Conservation (phyloP, 106 monocot genomes). For the Allium fistulosum region DNA sequence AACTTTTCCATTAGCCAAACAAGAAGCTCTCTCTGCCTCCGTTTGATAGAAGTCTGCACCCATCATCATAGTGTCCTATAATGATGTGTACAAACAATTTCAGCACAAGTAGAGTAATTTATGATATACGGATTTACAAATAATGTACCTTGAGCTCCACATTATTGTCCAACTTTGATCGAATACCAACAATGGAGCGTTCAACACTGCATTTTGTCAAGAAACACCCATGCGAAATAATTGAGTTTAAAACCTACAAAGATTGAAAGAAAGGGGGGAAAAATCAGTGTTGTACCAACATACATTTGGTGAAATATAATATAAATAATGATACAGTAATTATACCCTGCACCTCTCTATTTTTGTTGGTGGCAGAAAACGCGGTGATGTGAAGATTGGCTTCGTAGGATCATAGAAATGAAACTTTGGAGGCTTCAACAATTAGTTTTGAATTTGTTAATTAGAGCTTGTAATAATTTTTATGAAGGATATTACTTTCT, state of each 20-base stretch:
- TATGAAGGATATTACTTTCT: neutral
- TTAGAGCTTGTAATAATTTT: neutral
- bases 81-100: too few relatives aligned
- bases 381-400: slow-evolving; percentile 54
- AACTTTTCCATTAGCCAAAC: slow-evolving; percentile 43
- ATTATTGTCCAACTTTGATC: slow-evolving; percentile 51
- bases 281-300: too few relatives aligned
- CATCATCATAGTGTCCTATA: slow-evolving; percentile 82
- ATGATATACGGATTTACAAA: neutral
- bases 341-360: slow-evolving; percentile 62
- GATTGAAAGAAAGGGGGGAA: neutral
- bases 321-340: neutral
- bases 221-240: slow-evolving; percentile 87
- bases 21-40: slow-evolving; percentile 50
- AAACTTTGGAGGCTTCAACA: slow-evolving; percentile 48
- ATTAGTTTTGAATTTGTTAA: neutral
- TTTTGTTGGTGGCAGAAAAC: slow-evolving; percentile 47
- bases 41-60: slow-evolving; percentile 80
- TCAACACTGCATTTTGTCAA: slow-evolving; percentile 53
- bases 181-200: slow-evolving; percentile 64
- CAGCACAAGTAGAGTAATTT: too few relatives aligned
- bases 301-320: too few relatives aligned
- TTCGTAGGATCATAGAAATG: slow-evolving; percentile 48
- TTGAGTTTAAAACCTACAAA: slow-evolving; percentile 42
- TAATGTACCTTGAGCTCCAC: slow-evolving; percentile 55